Percentiles rank a stretch among this genome's conserved stretches.
These are phyloP conservation scores for Urochloa ruziziensis DNA, from an alignment of 176 grass and related monocot genomes.

Conservation along the genomic window DNA sequence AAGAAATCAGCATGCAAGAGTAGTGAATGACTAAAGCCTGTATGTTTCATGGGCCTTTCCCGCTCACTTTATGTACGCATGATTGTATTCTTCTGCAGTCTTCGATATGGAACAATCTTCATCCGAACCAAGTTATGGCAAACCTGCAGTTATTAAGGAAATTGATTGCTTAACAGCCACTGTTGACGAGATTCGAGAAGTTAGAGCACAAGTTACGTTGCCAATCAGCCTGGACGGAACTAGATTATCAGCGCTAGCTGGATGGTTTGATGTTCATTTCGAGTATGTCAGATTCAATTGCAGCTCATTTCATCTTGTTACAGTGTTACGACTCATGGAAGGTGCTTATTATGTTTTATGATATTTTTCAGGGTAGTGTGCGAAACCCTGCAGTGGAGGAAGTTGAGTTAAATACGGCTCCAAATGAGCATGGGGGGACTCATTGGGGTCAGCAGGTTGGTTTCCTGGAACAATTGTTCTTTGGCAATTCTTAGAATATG, in stretches of 20 bases:
- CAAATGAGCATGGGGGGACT: constrained; percentile 62
- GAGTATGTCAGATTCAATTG: constrained; percentile 46
- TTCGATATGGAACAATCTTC: constrained; percentile 91
- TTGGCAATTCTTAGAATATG: background rate
- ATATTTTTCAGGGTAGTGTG: constrained; percentile 53
- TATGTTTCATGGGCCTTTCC: constrained; percentile 11
- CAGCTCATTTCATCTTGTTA: background rate
- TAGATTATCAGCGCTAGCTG: constrained; percentile 76
- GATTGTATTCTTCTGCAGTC: constrained; percentile 50
- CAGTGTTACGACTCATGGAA: background rate
- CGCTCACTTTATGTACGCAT: background rate
- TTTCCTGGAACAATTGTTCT: constrained; percentile 11
- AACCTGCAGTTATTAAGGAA: constrained; percentile 81
- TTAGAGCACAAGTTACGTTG: constrained; percentile 55
- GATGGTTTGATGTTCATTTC: constrained; percentile 99
- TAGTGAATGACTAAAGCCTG: background rate
- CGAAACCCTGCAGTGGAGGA: constrained; percentile 65
- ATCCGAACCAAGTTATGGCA: constrained; percentile 85
- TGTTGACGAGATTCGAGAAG: constrained; percentile 72
- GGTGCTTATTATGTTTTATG: constrained; percentile 14
- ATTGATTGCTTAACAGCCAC: constrained; percentile 94
- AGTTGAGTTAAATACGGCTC: constrained; percentile 85
- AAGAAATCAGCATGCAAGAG: background rate
- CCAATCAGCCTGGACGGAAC: constrained; percentile 62
- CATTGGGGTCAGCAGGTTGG: constrained; percentile 98